These are phyloP conservation scores for Oryza glumipatula DNA, from an alignment of 176 grass and related monocot species.

Conservation along the genomic window DNA sequence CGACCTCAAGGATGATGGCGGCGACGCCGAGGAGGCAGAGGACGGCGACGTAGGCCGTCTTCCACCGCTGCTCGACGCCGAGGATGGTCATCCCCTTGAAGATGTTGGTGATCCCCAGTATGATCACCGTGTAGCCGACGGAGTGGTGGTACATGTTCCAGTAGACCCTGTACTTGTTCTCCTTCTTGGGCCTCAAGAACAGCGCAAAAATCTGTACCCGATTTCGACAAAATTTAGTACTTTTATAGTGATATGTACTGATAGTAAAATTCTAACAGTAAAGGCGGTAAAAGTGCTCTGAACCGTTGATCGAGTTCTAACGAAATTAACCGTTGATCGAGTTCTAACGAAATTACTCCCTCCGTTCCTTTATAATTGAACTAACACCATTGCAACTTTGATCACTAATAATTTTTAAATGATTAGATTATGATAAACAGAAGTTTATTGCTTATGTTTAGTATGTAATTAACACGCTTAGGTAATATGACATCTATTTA, in stretches of 20 bases:
- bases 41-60: slow-evolving; percentile 39
- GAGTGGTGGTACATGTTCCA: slow-evolving; percentile 81
- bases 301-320: too few species aligned
- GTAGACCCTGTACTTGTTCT: slow-evolving; percentile 56
- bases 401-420: too few species aligned
- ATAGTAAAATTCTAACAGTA: not conserved
- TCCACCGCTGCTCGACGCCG: slow-evolving; percentile 51
- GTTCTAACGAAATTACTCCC: too few species aligned
- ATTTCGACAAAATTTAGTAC: not conserved
- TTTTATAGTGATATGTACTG: not conserved
- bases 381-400: too few species aligned
- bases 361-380: too few species aligned
- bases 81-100: slow-evolving; percentile 70
- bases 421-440: too few species aligned
- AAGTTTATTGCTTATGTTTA: too few species aligned
- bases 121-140: slow-evolving; percentile 58
- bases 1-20: slow-evolving; percentile 43
- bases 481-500: too few species aligned
- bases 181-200: slow-evolving; percentile 60
- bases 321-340: too few species aligned
- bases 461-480: too few species aligned
- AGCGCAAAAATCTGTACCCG: slow-evolving; percentile 52
- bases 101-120: slow-evolving; percentile 59
- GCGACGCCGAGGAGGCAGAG: slow-evolving; percentile 38
- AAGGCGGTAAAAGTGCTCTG: not conserved